phyloP scores from a whole-genome alignment of 2,329 filamentous ascomycete species.

The Talaromyces sp. region DNA sequence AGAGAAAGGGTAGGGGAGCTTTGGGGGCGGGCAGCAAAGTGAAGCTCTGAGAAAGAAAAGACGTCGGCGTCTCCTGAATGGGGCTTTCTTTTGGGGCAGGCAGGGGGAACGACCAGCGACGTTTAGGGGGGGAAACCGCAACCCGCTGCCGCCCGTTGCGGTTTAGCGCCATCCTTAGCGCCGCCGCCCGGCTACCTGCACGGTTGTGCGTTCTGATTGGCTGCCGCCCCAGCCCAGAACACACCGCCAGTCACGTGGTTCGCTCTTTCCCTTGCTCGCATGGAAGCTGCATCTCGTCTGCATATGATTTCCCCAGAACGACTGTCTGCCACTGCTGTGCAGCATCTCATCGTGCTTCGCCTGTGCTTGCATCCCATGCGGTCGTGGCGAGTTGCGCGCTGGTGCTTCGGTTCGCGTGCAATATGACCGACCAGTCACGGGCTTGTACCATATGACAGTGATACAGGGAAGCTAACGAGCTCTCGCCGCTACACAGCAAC shows the following conservation, averaged over 20 bases:
- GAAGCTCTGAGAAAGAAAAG: constrained; percentile 14
- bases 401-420: background rate
- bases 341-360: background rate
- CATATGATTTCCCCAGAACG: too few relatives aligned
- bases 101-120: constrained; percentile 3
- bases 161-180: background rate
- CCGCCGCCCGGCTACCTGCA: constrained; percentile 10
- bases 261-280: background rate
- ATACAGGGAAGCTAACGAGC: background rate
- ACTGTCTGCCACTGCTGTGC: background rate
- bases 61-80: constrained; percentile 14
- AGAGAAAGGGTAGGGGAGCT: constrained; percentile 12
- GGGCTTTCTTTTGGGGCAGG: constrained; percentile 8
- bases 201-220: constrained; percentile 1
- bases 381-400: background rate
- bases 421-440: background rate
- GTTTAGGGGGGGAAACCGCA: constrained; percentile 14
- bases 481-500: background rate
- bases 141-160: background rate
- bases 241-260: constrained; percentile 6
- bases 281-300: background rate
- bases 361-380: background rate
- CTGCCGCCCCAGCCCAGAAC: background rate
- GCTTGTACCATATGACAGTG: background rate
- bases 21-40: constrained; percentile 14